phyloP scores from a whole-genome alignment of 768 basidiomycete genomes.

The Goffeauzyma gilvescens region DNA sequence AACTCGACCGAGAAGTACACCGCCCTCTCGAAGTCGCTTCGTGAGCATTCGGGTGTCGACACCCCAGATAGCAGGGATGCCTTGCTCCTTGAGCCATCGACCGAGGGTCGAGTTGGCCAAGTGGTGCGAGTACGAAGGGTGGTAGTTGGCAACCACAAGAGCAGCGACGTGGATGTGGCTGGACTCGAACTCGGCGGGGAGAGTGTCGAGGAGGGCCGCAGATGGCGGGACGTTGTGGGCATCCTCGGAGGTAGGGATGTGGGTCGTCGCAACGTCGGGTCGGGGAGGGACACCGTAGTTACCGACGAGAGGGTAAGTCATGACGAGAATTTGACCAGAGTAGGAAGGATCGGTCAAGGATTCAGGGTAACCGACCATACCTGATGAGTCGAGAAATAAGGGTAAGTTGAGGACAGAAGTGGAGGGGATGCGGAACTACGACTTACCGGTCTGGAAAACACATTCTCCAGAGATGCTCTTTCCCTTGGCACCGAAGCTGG shows the following conservation, averaged over 20 bases:
- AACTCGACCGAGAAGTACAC: conserved; percentile 72
- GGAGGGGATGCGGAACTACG: not conserved
- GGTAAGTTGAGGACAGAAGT: conserved; percentile 5
- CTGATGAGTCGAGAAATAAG: conserved; percentile 35
- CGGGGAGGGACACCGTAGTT: conserved; percentile 92
- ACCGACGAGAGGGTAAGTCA: conserved; percentile 90
- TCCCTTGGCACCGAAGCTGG: conserved; percentile 77
- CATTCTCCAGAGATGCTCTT: conserved; percentile 93
- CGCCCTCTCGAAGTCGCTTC: conserved; percentile 86
- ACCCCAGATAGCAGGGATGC: conserved; percentile 82
- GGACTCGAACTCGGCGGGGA: conserved; percentile 65
- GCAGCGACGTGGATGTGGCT: conserved; percentile 83
- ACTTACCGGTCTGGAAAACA: conserved; percentile 93
- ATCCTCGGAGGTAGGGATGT: conserved; percentile 20
- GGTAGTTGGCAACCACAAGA: conserved; percentile 81
- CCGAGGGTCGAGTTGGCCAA: conserved; percentile 72
- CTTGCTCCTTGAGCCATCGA: conserved; percentile 85
- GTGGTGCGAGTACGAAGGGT: conserved; percentile 71
- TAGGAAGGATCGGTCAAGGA: conserved; percentile 97
- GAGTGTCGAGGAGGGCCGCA: conserved; percentile 27
- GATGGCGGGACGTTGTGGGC: conserved; percentile 29
- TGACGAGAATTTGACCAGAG: conserved; percentile 87
- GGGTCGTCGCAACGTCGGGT: conserved; percentile 15
- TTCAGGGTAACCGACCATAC: conserved; percentile 98
- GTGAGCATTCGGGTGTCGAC: conserved; percentile 92